Percentiles rank a stretch among this genome's conserved stretches.
Conservation (phyloP, 768 basidiomycete genomes). For the Tylopilus cervinicoccineus region DNA sequence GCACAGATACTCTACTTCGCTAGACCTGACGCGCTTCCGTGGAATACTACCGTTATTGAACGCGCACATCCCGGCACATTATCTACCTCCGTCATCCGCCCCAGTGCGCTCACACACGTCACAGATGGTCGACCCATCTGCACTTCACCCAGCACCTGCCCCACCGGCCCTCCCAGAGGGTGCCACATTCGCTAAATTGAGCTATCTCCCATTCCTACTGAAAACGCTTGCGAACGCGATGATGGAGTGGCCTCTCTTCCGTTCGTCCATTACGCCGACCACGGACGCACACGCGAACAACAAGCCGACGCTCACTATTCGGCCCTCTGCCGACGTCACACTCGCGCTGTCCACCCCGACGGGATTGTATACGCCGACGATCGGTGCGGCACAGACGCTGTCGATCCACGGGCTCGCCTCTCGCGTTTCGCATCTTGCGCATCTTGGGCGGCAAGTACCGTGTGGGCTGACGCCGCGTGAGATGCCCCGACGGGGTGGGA, state of each 20-base stretch:
- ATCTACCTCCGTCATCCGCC: conserved; percentile 39
- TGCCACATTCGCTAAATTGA: conserved; percentile 61
- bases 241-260: conserved; percentile 82
- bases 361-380: conserved; percentile 79
- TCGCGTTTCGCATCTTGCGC: conserved; percentile 53
- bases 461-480: conserved; percentile 60
- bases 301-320: conserved; percentile 70
- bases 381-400: conserved; percentile 49
- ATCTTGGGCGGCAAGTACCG: conserved; percentile 66
- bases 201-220: conserved; percentile 79
- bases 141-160: conserved; percentile 37
- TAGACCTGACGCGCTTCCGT: conserved; percentile 72
- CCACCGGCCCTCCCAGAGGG: conserved; percentile 44
- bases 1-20: conserved; percentile 62
- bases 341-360: conserved; percentile 78
- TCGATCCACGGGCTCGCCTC: conserved; percentile 62
- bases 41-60: conserved; percentile 61
- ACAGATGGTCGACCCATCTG: conserved; percentile 35
- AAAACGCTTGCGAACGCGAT: conserved; percentile 80
- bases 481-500: conserved; percentile 74
- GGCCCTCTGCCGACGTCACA: conserved; percentile 69
- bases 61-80: conserved; percentile 61
- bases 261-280: conserved; percentile 61
- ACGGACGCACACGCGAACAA: conserved; percentile 9
- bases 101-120: conserved; percentile 20